Evolutionary conservation across 305 asterid species (phyloP).

Genomic region (Withania somnifera): DNA sequence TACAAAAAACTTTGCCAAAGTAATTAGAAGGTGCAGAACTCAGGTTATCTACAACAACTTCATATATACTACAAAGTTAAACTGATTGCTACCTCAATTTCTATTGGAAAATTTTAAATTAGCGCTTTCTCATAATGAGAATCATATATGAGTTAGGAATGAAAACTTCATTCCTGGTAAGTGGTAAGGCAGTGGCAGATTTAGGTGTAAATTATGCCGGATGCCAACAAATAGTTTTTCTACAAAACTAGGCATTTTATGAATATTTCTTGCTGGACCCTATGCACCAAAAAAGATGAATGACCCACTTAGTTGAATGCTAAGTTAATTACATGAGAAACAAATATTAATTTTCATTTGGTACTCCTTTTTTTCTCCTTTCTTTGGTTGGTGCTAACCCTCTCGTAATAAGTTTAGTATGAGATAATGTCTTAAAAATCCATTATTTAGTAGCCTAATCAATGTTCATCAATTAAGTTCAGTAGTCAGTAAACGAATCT

Average conservation of each 20-base stretch:
- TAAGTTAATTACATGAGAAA: background rate
- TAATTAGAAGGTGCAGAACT: background rate
- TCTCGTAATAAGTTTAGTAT: too few relatives aligned
- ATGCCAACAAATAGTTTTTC: background rate
- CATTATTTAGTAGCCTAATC: too few relatives aligned
- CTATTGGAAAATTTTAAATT: background rate
- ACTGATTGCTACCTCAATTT: background rate
- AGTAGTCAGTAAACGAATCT: too few relatives aligned
- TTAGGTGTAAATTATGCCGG: background rate
- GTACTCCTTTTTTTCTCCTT: too few relatives aligned
- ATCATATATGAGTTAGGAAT: background rate
- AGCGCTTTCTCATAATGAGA: background rate
- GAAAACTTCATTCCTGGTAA: background rate
- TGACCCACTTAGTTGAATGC: background rate
- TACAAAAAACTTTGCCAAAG: background rate
- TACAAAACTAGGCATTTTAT: too few relatives aligned
- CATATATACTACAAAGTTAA: background rate
- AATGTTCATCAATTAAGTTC: too few relatives aligned
- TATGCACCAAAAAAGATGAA: background rate
- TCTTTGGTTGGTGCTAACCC: too few relatives aligned
- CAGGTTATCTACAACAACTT: background rate
- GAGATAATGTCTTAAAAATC: too few relatives aligned
- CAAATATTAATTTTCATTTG: background rate
- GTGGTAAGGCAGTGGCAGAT: accelerated
- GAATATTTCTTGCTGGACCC: too few relatives aligned